phyloP scores from a whole-genome alignment of 2,329 filamentous ascomycete genomes.

The Clarireedia paspali region DNA sequence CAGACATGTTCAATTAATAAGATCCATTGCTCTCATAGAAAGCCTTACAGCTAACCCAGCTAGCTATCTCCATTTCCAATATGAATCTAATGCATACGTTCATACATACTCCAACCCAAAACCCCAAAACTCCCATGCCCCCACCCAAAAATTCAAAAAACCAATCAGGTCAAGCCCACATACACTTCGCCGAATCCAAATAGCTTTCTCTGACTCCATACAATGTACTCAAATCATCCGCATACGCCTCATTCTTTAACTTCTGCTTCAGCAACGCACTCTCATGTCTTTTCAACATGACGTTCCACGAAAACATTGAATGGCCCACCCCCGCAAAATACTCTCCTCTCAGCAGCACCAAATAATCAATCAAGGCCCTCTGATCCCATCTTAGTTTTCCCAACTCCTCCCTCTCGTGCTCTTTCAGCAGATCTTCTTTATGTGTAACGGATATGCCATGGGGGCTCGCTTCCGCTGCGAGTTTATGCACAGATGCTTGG shows the following conservation, averaged over 20 bases:
- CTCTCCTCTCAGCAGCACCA: slow-evolving; percentile 37
- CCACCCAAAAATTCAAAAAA: not conserved
- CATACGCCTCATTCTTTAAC: not conserved
- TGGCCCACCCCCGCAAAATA: slow-evolving; percentile 37
- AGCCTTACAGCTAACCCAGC: not conserved
- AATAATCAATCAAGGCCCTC: slow-evolving; percentile 41
- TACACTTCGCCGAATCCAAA: slow-evolving; percentile 7
- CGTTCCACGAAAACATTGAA: slow-evolving; percentile 40
- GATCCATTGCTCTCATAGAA: no score
- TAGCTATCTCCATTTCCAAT: not conserved
- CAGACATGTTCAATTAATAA: no score
- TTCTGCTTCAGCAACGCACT: slow-evolving; percentile 5
- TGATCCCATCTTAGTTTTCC: slow-evolving; percentile 39
- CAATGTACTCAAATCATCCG: slow-evolving; percentile 7
- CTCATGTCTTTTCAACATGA: slow-evolving; percentile 31
- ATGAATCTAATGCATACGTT: not conserved
- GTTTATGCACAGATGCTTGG: slow-evolving; percentile 29
- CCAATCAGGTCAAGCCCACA: slow-evolving; percentile 6
- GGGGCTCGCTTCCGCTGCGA: slow-evolving; percentile 31
- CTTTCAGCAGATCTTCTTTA: slow-evolving; percentile 36
- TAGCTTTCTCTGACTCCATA: slow-evolving; percentile 7
- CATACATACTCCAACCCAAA: not conserved
- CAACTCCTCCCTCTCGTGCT: slow-evolving; percentile 28
- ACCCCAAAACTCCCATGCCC: not conserved
- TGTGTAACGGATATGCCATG: slow-evolving; percentile 33